Conservation (phyloP, 768 basidiomycete genomes). For the Artomyces pyxidatus region DNA sequence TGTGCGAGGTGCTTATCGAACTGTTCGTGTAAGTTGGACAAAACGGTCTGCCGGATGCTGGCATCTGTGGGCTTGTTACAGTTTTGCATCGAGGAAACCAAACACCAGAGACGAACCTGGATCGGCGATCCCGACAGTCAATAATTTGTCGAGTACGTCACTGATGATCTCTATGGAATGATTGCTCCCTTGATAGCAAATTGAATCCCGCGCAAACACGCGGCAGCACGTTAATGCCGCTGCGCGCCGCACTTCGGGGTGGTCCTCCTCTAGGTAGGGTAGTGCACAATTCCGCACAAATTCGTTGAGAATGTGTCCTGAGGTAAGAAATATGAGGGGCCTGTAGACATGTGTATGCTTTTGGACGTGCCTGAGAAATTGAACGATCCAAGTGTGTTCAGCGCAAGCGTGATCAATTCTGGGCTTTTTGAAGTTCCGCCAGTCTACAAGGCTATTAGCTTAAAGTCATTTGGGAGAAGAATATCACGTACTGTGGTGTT, state of each 20-base stretch:
- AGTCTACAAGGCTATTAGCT: conserved; percentile 1
- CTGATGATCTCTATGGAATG: conserved; percentile 96
- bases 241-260: conserved; percentile 76
- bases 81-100: conserved; percentile 4
- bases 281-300: conserved; percentile 88
- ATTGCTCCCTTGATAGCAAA: conserved; percentile 91
- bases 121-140: conserved; percentile 94
- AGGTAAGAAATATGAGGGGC: conserved; percentile 6
- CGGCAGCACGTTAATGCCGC: conserved; percentile 90
- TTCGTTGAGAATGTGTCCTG: conserved; percentile 91
- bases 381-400: conserved; percentile 82
- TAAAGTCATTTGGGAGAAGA: neutral
- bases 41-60: conserved; percentile 76
- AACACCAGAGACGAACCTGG: conserved; percentile 50
- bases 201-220: conserved; percentile 90
- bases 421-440: conserved; percentile 43
- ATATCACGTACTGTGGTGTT: conserved; percentile 34
- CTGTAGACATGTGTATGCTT: neutral
- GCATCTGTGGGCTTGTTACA: conserved; percentile 5
- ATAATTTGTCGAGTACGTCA: conserved; percentile 93
- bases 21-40: conserved; percentile 80
- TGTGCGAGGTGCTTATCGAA: conserved; percentile 97
- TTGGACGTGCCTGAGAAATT: conserved; percentile 76
- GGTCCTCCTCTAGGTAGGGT: conserved; percentile 91
- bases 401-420: conserved; percentile 71